phyloP scores from a whole-genome alignment of 2,329 filamentous ascomycete genomes.

The Fusarium domesticum region DNA sequence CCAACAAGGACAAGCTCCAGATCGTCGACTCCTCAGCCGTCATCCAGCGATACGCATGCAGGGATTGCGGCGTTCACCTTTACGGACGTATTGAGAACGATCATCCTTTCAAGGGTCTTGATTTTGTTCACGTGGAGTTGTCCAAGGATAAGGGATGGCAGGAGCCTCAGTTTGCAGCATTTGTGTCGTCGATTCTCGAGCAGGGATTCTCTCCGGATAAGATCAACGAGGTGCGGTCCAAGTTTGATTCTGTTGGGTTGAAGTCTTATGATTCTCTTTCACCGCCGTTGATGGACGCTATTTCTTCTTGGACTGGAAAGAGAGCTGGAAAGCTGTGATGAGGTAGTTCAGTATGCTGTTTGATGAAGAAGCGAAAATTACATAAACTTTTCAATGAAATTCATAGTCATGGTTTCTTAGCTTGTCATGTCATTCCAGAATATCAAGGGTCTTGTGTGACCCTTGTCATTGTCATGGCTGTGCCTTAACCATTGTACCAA shows the following conservation, averaged over 20 bases:
- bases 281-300: slow-evolving; percentile 60
- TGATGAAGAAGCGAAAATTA: no score
- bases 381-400: no score
- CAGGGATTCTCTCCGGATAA: slow-evolving; percentile 57
- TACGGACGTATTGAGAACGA: slow-evolving; percentile 63
- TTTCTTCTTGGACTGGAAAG: slow-evolving; percentile 55
- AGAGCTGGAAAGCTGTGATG: slow-evolving; percentile 27
- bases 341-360: no score
- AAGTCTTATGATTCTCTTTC: slow-evolving; percentile 62
- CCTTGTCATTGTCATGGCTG: no score
- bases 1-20: slow-evolving; percentile 55
- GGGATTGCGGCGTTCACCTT: slow-evolving; percentile 57
- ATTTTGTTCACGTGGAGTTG: slow-evolving; percentile 66
- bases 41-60: slow-evolving; percentile 61
- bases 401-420: no score
- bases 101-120: slow-evolving; percentile 64
- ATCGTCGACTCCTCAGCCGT: slow-evolving; percentile 53
- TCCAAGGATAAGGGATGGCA: slow-evolving; percentile 63
- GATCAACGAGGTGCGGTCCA: slow-evolving; percentile 53
- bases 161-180: slow-evolving; percentile 67
- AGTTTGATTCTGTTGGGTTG: slow-evolving; percentile 53
- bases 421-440: no score
- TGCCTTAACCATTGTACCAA: no score
- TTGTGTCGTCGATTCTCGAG: slow-evolving; percentile 66
- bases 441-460: no score